Evolutionary conservation across 2,329 filamentous ascomycete species (phyloP).

Genomic region (Nemania serpens): DNA sequence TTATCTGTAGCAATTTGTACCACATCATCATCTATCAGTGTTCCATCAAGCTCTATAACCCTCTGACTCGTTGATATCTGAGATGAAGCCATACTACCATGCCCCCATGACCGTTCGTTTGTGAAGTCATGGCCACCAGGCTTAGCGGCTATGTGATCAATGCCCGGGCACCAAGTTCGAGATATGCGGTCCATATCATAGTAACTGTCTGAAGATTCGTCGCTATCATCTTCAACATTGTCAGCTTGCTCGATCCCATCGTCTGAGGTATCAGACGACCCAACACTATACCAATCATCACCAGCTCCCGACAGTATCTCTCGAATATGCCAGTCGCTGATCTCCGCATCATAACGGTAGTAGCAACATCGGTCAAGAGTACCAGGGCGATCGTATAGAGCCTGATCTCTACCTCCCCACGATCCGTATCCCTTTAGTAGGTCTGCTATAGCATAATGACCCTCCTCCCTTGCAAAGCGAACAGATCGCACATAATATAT

Average conservation of each 20-base stretch:
- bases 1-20: neutral
- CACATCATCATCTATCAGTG: neutral
- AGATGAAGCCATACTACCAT: neutral
- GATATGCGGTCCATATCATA: neutral
- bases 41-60: neutral
- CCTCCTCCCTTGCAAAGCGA: neutral
- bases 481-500: slow-evolving; percentile 20
- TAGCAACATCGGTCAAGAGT: neutral
- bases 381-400: neutral
- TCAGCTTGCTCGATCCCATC: neutral
- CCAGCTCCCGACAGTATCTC: no score
- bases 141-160: neutral
- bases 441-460: neutral
- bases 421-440: neutral
- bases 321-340: neutral
- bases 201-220: no score
- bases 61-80: neutral
- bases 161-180: neutral
- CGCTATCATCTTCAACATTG: neutral
- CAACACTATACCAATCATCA: neutral
- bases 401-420: slow-evolving; percentile 9
- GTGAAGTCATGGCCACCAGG: no score
- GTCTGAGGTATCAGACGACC: neutral
- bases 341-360: neutral
- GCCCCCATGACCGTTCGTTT: neutral